Percentiles rank a stretch among this genome's conserved stretches.
These are phyloP conservation scores for Eleusine coracana DNA, from an alignment of 176 grass and related monocot genomes.

Conservation along the genomic window DNA sequence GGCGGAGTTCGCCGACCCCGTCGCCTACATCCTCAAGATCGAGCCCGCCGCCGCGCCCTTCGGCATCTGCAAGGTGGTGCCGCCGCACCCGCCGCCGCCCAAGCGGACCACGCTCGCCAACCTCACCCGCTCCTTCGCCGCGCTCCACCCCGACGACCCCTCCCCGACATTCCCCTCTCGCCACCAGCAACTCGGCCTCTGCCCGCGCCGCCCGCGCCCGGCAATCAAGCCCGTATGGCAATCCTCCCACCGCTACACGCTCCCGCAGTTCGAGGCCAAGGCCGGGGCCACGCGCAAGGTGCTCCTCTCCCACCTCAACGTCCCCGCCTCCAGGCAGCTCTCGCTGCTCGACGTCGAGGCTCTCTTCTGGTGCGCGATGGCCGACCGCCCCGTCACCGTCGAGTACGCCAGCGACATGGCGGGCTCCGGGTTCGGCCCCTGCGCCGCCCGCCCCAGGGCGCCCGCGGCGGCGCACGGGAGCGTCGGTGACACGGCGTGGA, in stretches of 20 bases:
- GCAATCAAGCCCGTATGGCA: constrained; percentile 71
- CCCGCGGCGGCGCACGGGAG: constrained; percentile 30
- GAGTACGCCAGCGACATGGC: constrained; percentile 90
- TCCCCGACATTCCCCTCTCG: constrained; percentile 70
- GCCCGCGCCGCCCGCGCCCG: constrained; percentile 60
- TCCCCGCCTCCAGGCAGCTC: constrained; percentile 44
- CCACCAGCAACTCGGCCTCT: constrained; percentile 80
- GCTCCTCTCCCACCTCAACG: constrained; percentile 44
- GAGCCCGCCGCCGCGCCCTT: constrained; percentile 65
- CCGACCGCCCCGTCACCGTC: constrained; percentile 67
- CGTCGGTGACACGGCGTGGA: constrained; percentile 85
- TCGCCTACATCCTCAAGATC: constrained; percentile 88
- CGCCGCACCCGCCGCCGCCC: constrained; percentile 63
- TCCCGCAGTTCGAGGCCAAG: constrained; percentile 76
- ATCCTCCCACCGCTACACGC: constrained; percentile 68
- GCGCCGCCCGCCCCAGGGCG: background rate
- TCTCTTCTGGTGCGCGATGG: constrained; percentile 77
- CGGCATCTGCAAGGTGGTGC: constrained; percentile 90
- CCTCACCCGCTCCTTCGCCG: constrained; percentile 89
- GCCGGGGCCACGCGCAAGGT: constrained; percentile 36
- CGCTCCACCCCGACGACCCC: constrained; percentile 43
- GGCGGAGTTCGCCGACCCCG: constrained; percentile 83
- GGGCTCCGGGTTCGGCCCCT: constrained; percentile 69
- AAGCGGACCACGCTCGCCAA: constrained; percentile 72
- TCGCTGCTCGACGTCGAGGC: constrained; percentile 77